Evolutionary conservation across 106 monocot genomes (phyloP), one percentile per base, ranked within the genome.

Genomic region (Dioscorea zingiberensis): DNA sequence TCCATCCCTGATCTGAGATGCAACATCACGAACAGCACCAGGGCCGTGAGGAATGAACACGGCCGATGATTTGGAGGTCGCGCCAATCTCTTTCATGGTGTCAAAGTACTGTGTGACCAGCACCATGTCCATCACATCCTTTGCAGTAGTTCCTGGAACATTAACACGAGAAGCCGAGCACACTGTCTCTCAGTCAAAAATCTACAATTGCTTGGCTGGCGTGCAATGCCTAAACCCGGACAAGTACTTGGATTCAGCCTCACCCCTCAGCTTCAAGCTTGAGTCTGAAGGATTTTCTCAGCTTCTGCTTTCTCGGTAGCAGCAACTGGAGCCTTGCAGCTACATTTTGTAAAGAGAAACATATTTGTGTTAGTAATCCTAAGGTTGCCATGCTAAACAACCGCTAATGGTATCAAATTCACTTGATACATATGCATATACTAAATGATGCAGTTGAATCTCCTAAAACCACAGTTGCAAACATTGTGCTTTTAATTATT

Each of bases 51-150:
- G 81, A 32, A 81, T 78, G 62, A 86, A 82, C 19, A 86, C 78
- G 17, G 82, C 47, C 0, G 73, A 75, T 21, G 78, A 69, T 56
- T 86, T 86, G 44, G 81, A 86, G 11, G 71, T 29, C 13, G 85
- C 81, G 8, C 81, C 81, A 24, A 86, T 86, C 63, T 86, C 85
- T 55, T 78, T 86, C 78, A 86, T 86, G 5, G 85, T 81, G 55
- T 86, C 81, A 17, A 85, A 85, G 64, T 81, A 85, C 57, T 81
- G 81, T 3, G 85, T 85, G 9, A 85, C 70, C n/a, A 85, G 48
- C n/a, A 85, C 80, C 80, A 85, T 77, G 73, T 85, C 85, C 85
- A 85, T 77, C 8, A 85, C 80, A 65, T 85, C 81, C 78, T 85
- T 81, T 3, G 85, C 77, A 1, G 81, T 77, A 8, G 81, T 85